Base-by-base conservation (phyloP, 2,329 filamentous ascomycete genomes). In the Trichoderma koningii region DNA sequence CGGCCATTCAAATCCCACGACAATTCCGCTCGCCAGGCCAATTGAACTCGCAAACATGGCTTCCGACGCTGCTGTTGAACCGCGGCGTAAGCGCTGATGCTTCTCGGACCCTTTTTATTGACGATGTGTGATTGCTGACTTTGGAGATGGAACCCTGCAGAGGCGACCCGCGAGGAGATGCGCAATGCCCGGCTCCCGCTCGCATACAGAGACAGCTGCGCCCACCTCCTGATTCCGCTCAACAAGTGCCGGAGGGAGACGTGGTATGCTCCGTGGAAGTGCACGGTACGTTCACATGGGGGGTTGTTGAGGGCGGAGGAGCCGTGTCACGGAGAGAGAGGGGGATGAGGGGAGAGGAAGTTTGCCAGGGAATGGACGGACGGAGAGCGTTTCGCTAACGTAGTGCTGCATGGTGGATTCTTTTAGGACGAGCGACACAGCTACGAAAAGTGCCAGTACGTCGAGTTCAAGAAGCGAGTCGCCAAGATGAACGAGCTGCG, bases 371-470 rank as follows among this genome's bases (percentile, higher is more conserved):
- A 4, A 10, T 2, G 30, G 1, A 2, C 3, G 30, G 4, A 12
- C 30, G 10, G 30, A 34, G 30, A 34, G 30, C 9, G 10, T 34
- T 34, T 12, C n/a, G n/a, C n/a, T n/a, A n/a, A n/a, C n/a, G n/a
- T n/a, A n/a, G n/a, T n/a, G n/a, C n/a, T n/a, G n/a, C n/a, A n/a
- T n/a, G n/a, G n/a, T n/a, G n/a, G n/a, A n/a, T n/a, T n/a, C n/a
- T n/a, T n/a, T 66, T 76, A 98, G 95, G 88, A 93, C 78, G 95
- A 99, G 84, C 86, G 95, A 83, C 95, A 99, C 81, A 90, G 89
- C 75, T 99, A 99, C 84, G 95, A 99, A 78, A 98, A 98, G 80
- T 99, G 95, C 87, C 95, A 99, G 76, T 99, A 99, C 80, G 91
- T 91, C 70, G 95, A 98, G 78, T 99, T 99, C 85, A 97, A 97